Evolutionary conservation across 495 filamentous ascomycete genomes (phyloP).

Genomic region (Xylaria acuta): DNA sequence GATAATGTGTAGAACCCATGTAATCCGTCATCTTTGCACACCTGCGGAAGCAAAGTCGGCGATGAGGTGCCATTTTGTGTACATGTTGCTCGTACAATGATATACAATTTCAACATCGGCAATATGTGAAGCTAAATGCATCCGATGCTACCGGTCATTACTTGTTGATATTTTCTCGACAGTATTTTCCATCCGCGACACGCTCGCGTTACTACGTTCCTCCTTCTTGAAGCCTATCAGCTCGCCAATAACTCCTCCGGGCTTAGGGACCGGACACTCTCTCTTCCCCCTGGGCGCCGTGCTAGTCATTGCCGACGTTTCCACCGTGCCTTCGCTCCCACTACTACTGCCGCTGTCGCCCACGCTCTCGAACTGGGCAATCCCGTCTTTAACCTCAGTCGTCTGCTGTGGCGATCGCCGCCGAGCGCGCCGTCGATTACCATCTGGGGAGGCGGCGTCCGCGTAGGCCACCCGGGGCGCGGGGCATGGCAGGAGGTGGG

Average conservation of each 20-base stretch:
- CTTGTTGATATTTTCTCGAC: background rate
- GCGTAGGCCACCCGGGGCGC: conserved; percentile 76
- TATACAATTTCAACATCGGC: background rate
- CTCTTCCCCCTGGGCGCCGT: conserved; percentile 46
- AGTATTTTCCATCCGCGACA: background rate
- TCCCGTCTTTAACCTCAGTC: conserved; percentile 46
- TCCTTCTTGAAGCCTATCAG: conserved; percentile 69
- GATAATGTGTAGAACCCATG: background rate
- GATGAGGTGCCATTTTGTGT: background rate
- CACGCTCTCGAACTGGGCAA: conserved; percentile 41
- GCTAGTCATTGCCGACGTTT: conserved; percentile 22
- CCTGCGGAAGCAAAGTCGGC: background rate
- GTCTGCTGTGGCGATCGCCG: conserved; percentile 33
- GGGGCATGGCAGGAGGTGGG: conserved; percentile 93
- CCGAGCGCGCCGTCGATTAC: conserved; percentile 49
- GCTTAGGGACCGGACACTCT: conserved; percentile 86
- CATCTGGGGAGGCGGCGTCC: conserved; percentile 64
- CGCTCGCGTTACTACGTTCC: background rate
- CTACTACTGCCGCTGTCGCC: conserved; percentile 28
- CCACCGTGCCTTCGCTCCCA: conserved; percentile 1
- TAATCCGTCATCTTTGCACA: background rate
- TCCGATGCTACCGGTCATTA: conserved; percentile 20
- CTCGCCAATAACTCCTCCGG: conserved; percentile 73
- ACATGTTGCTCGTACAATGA: background rate
- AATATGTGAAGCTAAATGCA: background rate